phyloP scores from a whole-genome alignment of 2,329 filamentous ascomycete species.

The Penicillium sp. region DNA sequence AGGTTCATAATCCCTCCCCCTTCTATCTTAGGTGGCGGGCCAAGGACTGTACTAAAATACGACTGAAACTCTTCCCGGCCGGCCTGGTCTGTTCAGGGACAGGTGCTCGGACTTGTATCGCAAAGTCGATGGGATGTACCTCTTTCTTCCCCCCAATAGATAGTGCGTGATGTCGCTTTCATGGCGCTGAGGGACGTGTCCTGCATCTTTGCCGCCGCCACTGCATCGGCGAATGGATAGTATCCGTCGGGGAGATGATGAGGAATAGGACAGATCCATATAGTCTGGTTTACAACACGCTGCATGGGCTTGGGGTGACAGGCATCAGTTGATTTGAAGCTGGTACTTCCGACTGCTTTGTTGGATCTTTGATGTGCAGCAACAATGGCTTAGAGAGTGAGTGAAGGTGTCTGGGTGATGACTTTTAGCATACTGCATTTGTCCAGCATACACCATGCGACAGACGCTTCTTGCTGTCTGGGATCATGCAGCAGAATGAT shows the following conservation, averaged over 20 bases:
- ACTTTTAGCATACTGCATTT: background rate
- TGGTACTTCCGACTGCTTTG: background rate
- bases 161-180: constrained; percentile 1
- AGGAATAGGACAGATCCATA: constrained; percentile 1
- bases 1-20: background rate
- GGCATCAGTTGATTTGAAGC: background rate
- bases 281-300: background rate
- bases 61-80: constrained; percentile 5
- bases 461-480: background rate
- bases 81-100: constrained; percentile 1
- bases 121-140: constrained; percentile 18
- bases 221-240: background rate
- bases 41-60: background rate
- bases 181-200: constrained; percentile 14
- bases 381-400: background rate
- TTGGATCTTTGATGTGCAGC: background rate
- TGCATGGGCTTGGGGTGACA: background rate
- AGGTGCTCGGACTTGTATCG: constrained; percentile 13
- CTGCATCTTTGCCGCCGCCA: constrained; percentile 21
- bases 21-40: background rate
- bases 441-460: background rate
- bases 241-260: background rate
- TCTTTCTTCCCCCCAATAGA: background rate
- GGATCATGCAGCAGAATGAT: background rate
- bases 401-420: no score